Evolutionary conservation across 352 stramenopile genomes (phyloP).

Genomic region (Globisporangium carolinianum): DNA sequence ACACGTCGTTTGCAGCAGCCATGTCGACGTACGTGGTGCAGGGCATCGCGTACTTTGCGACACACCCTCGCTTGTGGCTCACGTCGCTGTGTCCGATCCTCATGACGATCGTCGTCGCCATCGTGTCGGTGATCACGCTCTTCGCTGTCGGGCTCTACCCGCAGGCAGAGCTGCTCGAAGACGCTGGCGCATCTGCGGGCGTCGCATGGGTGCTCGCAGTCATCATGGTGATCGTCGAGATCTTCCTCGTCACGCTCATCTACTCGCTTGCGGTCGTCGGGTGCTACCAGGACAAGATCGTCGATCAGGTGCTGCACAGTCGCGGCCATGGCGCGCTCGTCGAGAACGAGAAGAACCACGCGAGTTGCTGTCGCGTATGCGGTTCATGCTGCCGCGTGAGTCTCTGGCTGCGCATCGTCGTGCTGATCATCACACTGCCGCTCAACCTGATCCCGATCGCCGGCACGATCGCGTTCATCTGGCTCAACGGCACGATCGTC

Average conservation of each 20-base stretch:
- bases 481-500: constrained; percentile 60
- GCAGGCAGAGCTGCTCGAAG: constrained; percentile 33
- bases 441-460: constrained; percentile 63
- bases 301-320: constrained; percentile 45
- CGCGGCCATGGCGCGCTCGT: constrained; percentile 44
- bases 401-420: constrained; percentile 31
- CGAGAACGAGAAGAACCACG: constrained; percentile 33
- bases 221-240: constrained; percentile 57
- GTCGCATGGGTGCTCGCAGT: constrained; percentile 56
- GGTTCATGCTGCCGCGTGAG: constrained; percentile 53
- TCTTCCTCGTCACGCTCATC: constrained; percentile 67
- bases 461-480: constrained; percentile 55
- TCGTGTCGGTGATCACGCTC: constrained; percentile 34
- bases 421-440: constrained; percentile 57
- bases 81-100: constrained; percentile 47
- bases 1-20: not conserved
- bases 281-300: constrained; percentile 58
- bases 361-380: constrained; percentile 35
- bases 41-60: constrained; percentile 46
- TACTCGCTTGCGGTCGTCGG: constrained; percentile 50
- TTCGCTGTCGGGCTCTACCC: constrained; percentile 38
- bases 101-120: constrained; percentile 43
- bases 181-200: constrained; percentile 23
- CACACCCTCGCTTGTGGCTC: constrained; percentile 54
- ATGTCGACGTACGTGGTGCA: constrained; percentile 55